Conservation (phyloP, 495 filamentous ascomycete species). For the Clavariopsis aquatica region DNA sequence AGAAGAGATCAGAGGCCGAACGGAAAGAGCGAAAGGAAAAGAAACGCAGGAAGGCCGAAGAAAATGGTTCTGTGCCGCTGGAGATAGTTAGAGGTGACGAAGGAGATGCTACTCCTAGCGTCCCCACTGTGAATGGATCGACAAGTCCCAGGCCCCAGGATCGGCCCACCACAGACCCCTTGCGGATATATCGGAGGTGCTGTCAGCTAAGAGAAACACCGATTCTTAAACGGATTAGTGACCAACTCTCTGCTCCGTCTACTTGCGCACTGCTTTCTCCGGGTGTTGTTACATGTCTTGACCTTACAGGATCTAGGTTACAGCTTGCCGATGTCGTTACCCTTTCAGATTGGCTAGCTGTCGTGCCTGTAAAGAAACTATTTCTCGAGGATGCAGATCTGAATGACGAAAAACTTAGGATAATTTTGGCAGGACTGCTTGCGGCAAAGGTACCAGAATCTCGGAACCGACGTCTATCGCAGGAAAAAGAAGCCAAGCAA, state of each 20-base stretch:
- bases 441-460: conserved; percentile 62
- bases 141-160: conserved; percentile 56
- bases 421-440: conserved; percentile 82
- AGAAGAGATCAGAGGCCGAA: conserved; percentile 86
- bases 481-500: conserved; percentile 48
- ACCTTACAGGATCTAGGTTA: conserved; percentile 82
- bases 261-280: conserved; percentile 60
- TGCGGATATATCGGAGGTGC: conserved; percentile 90
- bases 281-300: conserved; percentile 75
- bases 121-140: conserved; percentile 26
- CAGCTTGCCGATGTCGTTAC: conserved; percentile 79
- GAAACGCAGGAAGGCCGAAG: conserved; percentile 74
- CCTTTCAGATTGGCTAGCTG: conserved; percentile 87
- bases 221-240: conserved; percentile 81
- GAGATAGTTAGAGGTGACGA: conserved; percentile 64
- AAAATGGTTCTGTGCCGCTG: conserved; percentile 77
- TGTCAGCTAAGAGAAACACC: conserved; percentile 91
- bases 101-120: conserved; percentile 20
- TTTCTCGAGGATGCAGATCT: conserved; percentile 83
- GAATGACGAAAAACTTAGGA: conserved; percentile 79
- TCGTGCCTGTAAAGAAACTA: conserved; percentile 85
- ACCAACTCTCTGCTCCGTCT: conserved; percentile 73
- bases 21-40: conserved; percentile 83
- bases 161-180: conserved; percentile 83
- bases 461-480: conserved; percentile 31